These are phyloP conservation scores for Teunomyces cretensis DNA, from an alignment of 805 yeast species.

Conservation along the genomic window DNA sequence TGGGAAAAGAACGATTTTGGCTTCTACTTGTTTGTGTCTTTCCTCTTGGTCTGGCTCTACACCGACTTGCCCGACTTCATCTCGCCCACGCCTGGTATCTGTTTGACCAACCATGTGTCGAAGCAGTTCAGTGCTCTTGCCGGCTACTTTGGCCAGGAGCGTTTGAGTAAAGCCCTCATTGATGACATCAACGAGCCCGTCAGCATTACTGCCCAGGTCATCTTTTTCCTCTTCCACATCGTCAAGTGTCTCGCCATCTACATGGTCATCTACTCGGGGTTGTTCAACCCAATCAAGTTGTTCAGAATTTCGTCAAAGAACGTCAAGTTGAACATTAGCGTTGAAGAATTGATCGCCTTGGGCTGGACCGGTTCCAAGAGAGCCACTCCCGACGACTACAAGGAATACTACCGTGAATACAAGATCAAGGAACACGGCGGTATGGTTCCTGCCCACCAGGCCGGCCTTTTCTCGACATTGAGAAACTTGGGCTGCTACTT, in stretches of 20 bases:
- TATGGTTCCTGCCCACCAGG: slow-evolving; percentile 69
- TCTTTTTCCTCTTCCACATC: slow-evolving; percentile 72
- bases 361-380: slow-evolving; percentile 97
- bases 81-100: slow-evolving; percentile 90
- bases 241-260: slow-evolving; percentile 59
- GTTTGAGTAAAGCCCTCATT: slow-evolving; percentile 46
- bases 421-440: slow-evolving; percentile 71
- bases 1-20: slow-evolving; percentile 56
- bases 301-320: slow-evolving; percentile 29
- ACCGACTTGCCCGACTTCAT: slow-evolving; percentile 88
- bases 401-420: slow-evolving; percentile 62
- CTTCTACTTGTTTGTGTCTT: slow-evolving; percentile 37
- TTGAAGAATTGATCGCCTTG: slow-evolving; percentile 57
- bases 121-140: slow-evolving; percentile 21
- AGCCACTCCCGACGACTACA: slow-evolving; percentile 68
- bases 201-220: slow-evolving; percentile 51
- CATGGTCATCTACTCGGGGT: slow-evolving; percentile 62
- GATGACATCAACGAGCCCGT: slow-evolving; percentile 47
- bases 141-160: slow-evolving; percentile 34
- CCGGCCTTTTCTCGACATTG: slow-evolving; percentile 64
- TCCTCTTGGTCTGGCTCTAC: slow-evolving; percentile 74
- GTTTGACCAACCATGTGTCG: slow-evolving; percentile 62
- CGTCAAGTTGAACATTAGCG: slow-evolving; percentile 35
- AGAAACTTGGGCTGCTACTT: slow-evolving; percentile 60
- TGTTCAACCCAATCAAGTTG: slow-evolving; percentile 66